Conservation (phyloP, 768 basidiomycete genomes). For the Podaxis pistillaris region DNA sequence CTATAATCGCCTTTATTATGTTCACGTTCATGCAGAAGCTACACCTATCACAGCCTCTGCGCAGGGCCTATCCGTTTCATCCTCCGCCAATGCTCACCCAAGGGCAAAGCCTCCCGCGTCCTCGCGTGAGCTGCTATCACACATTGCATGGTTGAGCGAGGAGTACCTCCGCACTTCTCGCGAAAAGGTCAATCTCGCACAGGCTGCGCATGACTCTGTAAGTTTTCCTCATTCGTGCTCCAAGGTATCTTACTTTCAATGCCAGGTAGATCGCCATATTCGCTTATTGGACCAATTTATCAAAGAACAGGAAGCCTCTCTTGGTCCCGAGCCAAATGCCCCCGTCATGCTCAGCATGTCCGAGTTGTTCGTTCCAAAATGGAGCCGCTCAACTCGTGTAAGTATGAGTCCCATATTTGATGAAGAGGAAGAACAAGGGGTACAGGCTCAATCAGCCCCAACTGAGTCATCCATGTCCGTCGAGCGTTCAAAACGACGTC, state of each 20-base stretch:
- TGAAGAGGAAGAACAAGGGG: constrained; percentile 20
- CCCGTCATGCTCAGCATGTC: constrained; percentile 48
- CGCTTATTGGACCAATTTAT: constrained; percentile 72
- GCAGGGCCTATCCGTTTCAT: not conserved
- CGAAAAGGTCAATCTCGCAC: constrained; percentile 77
- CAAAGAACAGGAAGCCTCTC: constrained; percentile 42
- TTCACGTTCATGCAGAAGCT: not conserved
- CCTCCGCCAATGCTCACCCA: constrained; percentile 18
- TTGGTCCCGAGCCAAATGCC: constrained; percentile 37
- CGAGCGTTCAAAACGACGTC: constrained; percentile 1
- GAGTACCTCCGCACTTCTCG: constrained; percentile 62
- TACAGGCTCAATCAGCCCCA: not conserved
- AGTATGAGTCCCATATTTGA: constrained; percentile 38
- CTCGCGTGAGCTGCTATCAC: constrained; percentile 51
- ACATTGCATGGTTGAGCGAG: constrained; percentile 58
- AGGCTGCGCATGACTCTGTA: constrained; percentile 70
- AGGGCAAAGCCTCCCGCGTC: constrained; percentile 30
- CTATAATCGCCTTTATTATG: not conserved
- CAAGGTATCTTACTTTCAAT: constrained; percentile 12
- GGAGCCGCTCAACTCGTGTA: constrained; percentile 35
- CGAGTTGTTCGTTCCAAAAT: constrained; percentile 58
- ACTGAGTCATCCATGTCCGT: not conserved
- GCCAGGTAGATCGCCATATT: constrained; percentile 77
- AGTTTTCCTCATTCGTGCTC: not conserved
- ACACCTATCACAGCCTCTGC: not conserved